Evolutionary conservation across 2,329 filamentous ascomycete genomes (phyloP).

Genomic region (Monosporascus sp.): DNA sequence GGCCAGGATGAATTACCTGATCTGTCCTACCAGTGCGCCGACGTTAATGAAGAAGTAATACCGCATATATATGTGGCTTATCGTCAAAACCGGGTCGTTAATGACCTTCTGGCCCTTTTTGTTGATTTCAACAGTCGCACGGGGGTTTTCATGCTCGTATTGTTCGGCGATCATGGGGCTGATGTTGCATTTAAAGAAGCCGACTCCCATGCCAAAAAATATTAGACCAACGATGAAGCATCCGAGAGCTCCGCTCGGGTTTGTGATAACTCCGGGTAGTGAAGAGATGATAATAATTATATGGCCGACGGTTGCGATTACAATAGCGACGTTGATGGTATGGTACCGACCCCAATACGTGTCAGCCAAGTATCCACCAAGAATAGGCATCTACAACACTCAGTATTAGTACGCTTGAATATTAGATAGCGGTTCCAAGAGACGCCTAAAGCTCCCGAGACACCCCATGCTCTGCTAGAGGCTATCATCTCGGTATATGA

Average conservation of each 20-base stretch:
- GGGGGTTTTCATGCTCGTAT: conserved; percentile 39
- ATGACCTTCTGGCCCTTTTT: conserved; percentile 54
- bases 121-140: conserved; percentile 42
- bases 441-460: too few relatives aligned
- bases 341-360: conserved; percentile 58
- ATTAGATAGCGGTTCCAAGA: too few relatives aligned
- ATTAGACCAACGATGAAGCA: conserved; percentile 54
- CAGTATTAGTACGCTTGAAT: too few relatives aligned
- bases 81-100: conserved; percentile 53
- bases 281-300: conserved; percentile 55
- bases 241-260: conserved; percentile 45
- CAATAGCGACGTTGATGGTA: conserved; percentile 55
- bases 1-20: conserved; percentile 28
- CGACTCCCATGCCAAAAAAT: conserved; percentile 58
- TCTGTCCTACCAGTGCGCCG: conserved; percentile 56
- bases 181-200: conserved; percentile 65
- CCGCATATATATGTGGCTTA: conserved; percentile 54
- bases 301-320: conserved; percentile 53
- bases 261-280: conserved; percentile 50
- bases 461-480: background rate
- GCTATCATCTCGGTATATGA: too few relatives aligned
- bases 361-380: conserved; percentile 48
- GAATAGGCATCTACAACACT: background rate
- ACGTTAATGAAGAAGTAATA: conserved; percentile 70
- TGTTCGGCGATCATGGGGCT: conserved; percentile 60